Percentiles rank a stretch among this genome's conserved stretches.
Conservation (phyloP, 441 rosid species). For the Biscutella laevigata region DNA sequence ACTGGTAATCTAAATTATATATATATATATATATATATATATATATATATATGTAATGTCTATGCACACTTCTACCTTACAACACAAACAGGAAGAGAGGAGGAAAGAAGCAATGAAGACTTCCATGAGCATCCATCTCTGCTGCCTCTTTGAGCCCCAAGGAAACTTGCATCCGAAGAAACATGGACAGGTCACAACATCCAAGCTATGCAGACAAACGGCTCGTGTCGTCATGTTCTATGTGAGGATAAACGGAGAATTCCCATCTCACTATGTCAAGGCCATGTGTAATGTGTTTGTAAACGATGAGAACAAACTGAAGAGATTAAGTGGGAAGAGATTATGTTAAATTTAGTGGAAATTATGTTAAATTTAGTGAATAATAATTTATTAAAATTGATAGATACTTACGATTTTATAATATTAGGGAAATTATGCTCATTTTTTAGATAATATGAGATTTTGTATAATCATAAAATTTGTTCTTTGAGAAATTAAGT, state of each 20-base stretch:
- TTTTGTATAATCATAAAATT: too few species aligned
- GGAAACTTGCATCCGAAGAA: slow-evolving; percentile 16
- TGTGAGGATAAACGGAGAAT: neutral
- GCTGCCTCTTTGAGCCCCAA: neutral
- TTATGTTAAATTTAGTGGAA: too few species aligned
- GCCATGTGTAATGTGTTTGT: slow-evolving; percentile 16
- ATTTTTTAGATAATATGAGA: too few species aligned
- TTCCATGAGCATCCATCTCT: neutral
- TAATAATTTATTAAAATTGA: too few species aligned
- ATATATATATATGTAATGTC: too few species aligned
- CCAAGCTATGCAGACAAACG: neutral
- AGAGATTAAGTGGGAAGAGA: too few species aligned
- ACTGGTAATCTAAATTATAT: too few species aligned
- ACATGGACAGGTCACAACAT: neutral
- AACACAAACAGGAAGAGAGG: neutral
- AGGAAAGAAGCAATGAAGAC: neutral
- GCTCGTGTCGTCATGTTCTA: slow-evolving; percentile 10
- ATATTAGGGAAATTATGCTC: too few species aligned
- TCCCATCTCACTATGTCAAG: slow-evolving; percentile 14
- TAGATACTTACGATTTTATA: too few species aligned
- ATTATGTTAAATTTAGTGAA: too few species aligned
- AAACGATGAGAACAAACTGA: slow-evolving; percentile 15
- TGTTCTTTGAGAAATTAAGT: too few species aligned
- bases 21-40: too few species aligned
- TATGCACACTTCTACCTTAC: neutral